Conservation (phyloP, 305 asterid species). For the Salvia sclarea region DNA sequence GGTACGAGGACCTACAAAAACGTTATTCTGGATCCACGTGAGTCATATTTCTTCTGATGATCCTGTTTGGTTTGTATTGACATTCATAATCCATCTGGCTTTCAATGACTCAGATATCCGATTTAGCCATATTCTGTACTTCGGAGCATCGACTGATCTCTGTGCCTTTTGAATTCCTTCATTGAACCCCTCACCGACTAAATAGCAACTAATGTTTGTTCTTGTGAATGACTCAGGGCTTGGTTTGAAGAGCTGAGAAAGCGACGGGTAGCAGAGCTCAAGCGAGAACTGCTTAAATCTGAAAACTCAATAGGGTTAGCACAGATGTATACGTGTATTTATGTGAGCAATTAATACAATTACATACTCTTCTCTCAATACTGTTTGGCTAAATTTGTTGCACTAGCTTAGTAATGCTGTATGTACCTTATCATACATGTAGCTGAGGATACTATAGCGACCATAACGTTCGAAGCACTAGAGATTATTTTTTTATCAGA, state of each 20-base stretch:
- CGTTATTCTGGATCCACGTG: constrained; percentile 72
- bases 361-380: constrained; percentile 3
- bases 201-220: constrained; percentile 9
- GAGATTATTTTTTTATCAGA: background rate
- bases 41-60: constrained; percentile 39
- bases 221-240: constrained; percentile 37
- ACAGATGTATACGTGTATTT: constrained; percentile 23
- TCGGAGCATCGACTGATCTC: background rate
- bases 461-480: background rate
- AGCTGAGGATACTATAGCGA: background rate
- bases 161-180: background rate
- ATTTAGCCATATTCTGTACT: background rate
- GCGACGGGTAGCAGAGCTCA: constrained; percentile 51
- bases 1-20: constrained; percentile 71
- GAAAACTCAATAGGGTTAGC: constrained; percentile 58
- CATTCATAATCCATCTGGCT: constrained; percentile 8
- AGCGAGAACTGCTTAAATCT: constrained; percentile 43
- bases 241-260: constrained; percentile 54
- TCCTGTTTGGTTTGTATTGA: constrained; percentile 10
- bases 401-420: background rate
- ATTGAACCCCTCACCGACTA: background rate
- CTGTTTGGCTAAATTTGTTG: background rate
- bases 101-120: constrained; percentile 8
- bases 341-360: constrained; percentile 28
- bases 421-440: background rate